Evolutionary conservation across 2,329 filamentous ascomycete genomes (phyloP).

Genomic region (Venturiaceae sp.): DNA sequence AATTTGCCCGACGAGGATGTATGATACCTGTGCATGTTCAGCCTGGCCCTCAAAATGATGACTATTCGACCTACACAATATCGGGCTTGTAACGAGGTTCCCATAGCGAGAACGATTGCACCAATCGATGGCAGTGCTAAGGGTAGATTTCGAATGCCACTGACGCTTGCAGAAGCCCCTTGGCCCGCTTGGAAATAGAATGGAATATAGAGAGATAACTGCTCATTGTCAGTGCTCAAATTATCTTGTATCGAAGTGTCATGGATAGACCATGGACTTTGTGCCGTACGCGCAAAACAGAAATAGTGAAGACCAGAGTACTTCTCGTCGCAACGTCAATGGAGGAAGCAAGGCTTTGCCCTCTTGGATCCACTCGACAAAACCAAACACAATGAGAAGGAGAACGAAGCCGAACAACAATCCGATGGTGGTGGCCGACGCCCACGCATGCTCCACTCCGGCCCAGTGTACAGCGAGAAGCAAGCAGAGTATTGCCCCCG

Average conservation of each 20-base stretch:
- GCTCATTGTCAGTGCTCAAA: conserved; percentile 45
- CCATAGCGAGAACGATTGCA: background rate
- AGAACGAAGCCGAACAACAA: background rate
- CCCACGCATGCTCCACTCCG: background rate
- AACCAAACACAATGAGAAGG: background rate
- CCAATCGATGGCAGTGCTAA: conserved; percentile 5
- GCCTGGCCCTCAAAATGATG: background rate
- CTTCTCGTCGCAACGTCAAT: conserved; percentile 43
- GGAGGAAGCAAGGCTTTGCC: conserved; percentile 43
- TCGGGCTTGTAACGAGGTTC: background rate
- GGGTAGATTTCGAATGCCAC: conserved; percentile 12
- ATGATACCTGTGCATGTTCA: background rate
- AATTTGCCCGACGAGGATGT: background rate
- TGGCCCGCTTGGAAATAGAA: conserved; percentile 16
- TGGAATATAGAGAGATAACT: conserved; percentile 56
- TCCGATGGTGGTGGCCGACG: background rate
- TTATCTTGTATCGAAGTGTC: conserved; percentile 40
- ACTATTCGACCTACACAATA: background rate
- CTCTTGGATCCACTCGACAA: conserved; percentile 27
- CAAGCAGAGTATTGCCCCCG: conserved; percentile 2
- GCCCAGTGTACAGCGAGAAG: conserved; percentile 3
- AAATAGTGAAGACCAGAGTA: conserved; percentile 47
- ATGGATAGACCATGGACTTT: conserved; percentile 45
- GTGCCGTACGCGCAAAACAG: conserved; percentile 47
- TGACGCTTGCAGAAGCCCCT: conserved; percentile 9